Conservation (phyloP, 2,329 filamentous ascomycete genomes). For the Venturia aucupariae region DNA sequence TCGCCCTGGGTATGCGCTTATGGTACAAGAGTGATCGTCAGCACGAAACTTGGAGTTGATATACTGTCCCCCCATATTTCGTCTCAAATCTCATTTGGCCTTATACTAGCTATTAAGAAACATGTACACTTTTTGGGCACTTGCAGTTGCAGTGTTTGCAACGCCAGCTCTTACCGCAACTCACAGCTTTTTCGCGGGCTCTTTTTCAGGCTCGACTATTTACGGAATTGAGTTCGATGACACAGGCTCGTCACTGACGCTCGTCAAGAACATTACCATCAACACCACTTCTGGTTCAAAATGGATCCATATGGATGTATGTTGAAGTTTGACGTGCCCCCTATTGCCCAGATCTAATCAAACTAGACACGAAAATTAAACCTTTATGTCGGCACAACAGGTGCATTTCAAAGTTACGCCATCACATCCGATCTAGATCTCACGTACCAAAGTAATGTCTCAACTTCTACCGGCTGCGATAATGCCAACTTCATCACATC, state of each 20-base stretch:
- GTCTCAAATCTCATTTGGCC: background rate
- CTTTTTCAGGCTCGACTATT: slow-evolving; percentile 12
- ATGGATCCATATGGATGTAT: slow-evolving; percentile 15
- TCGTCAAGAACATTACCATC: slow-evolving; percentile 14
- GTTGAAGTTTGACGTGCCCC: background rate
- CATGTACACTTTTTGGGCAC: background rate
- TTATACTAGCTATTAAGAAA: background rate
- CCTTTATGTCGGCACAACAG: slow-evolving; percentile 14
- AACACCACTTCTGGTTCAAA: slow-evolving; percentile 13
- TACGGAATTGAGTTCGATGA: slow-evolving; percentile 16
- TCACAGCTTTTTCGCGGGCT: slow-evolving; percentile 15
- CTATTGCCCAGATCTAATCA: background rate
- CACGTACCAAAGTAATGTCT: background rate
- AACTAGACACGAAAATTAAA: slow-evolving; percentile 10
- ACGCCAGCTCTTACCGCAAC: slow-evolving; percentile 9
- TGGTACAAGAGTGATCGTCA: background rate
- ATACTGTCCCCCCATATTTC: background rate
- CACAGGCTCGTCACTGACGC: slow-evolving; percentile 5
- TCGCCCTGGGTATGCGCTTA: no score
- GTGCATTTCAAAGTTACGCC: slow-evolving; percentile 15
- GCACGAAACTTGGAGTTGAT: background rate
- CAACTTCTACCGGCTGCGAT: slow-evolving; percentile 10
- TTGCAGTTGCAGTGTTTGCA: background rate
- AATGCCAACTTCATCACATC: background rate
- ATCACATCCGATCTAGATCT: slow-evolving; percentile 13